Evolutionary conservation across 164 flowering plant species (phyloP), one percentile per base, ranked within the genome.

Genomic region (Protea cynaroides): DNA sequence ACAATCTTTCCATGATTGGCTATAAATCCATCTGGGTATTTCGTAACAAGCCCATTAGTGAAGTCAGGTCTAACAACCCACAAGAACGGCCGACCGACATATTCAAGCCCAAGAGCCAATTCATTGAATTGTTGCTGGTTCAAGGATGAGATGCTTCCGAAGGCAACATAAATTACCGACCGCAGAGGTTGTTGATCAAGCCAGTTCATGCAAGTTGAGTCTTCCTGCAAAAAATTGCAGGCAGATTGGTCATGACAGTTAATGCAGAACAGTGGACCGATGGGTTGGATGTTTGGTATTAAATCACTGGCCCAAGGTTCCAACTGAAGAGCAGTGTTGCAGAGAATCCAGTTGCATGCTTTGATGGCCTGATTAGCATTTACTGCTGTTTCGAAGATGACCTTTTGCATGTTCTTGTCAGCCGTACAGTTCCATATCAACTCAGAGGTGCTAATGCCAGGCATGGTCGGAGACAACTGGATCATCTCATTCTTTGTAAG

Each of bases 141-240:
- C 15, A 80, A 59, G 37, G 64, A 37, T 13, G 79, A 65, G 47
- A 63, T 21, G 75, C 86, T 86, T 0, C 89, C 87, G 56, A 83
- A 83, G 46, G 84, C 76, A 38, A 79, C 76, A 58, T 85, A 85
- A 1, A 84, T 46, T 22, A 86, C 88, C 1, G 88, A 82, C 1
- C 58, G 2, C 0, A 64, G 36, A 2, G 69, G 61, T 25, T 82
- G 79, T 21, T 58, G 64, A 50, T 83, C 74, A 7, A 85, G 76
- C 87, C 87, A 83, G 2, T 72, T 25, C 8, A 82, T 54, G 50
- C 85, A 84, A 49, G 74, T 67, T 56, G 68, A 50, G 68, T 82
- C 84, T 56, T 80, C 79, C 0, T 78, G 44, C 79, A 72, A 75
- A 49, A 82, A 71, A 64, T 51, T 38, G 8, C 74, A 75, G 0